Percentiles rank a stretch among this genome's conserved stretches.
Evolutionary conservation across 2,329 filamentous ascomycete species (phyloP).

Genomic region (Aciculosporium take): DNA sequence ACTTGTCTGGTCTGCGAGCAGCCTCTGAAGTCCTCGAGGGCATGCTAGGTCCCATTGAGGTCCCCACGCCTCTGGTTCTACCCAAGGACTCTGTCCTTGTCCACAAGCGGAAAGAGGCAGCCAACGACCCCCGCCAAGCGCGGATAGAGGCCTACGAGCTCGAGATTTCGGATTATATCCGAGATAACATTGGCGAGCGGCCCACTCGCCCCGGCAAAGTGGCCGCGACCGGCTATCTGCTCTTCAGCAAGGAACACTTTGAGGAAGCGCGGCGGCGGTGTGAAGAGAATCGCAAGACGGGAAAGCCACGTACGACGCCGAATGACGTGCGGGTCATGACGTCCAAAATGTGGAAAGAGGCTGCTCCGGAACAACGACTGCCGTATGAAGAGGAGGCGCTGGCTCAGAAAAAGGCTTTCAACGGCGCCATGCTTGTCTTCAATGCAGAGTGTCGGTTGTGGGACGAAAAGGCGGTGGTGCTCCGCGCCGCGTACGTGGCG

Average conservation of each 20-base stretch:
- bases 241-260: constrained; percentile 71
- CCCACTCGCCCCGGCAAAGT: constrained; percentile 59
- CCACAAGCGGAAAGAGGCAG: constrained; percentile 40
- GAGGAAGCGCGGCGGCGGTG: constrained; percentile 47
- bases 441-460: constrained; percentile 51
- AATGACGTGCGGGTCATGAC: constrained; percentile 78
- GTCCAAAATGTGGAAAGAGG: constrained; percentile 82
- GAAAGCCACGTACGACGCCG: constrained; percentile 50
- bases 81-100: constrained; percentile 40
- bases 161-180: constrained; percentile 37
- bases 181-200: constrained; percentile 53
- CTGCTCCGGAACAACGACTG: constrained; percentile 51
- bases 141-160: constrained; percentile 43
- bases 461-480: constrained; percentile 50
- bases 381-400: constrained; percentile 67
- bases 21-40: constrained; percentile 73
- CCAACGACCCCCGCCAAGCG: constrained; percentile 35
- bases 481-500: constrained; percentile 36
- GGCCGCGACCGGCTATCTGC: constrained; percentile 71
- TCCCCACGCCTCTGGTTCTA: constrained; percentile 62
- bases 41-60: constrained; percentile 66
- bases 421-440: constrained; percentile 41
- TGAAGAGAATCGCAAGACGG: constrained; percentile 47
- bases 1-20: constrained; percentile 79
- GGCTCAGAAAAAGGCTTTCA: constrained; percentile 53